Evolutionary conservation across 495 filamentous ascomycete species (phyloP), one percentile per base, ranked within the genome.

Genomic region (Copromyces sp.): DNA sequence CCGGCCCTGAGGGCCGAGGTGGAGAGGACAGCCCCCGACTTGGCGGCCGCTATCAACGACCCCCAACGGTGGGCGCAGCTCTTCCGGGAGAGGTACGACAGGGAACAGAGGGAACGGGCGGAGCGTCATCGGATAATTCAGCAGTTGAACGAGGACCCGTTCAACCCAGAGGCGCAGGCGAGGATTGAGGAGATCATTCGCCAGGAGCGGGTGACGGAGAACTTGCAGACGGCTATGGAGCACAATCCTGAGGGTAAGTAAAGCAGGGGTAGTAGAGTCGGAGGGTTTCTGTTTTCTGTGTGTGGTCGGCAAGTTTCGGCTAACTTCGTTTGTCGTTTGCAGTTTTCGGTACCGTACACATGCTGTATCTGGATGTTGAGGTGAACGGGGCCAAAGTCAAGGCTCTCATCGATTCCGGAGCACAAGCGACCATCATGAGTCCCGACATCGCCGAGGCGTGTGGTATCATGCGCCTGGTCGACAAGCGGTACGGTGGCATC

Each of bases 351-450:
- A 86, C 90, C 77, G 95, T 99, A 16, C 93, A 92, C 71, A 95
- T 99, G 90, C 88, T 99, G 44, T 99, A 98, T 81, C 93, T 98
- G 78, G 92, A 94, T 78, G 93, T 97, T 73, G 93, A 97, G 81
- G 95, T 99, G 71, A 98, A 98, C 81, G 91, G 91, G 14, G 87
- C 91, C 75, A 91, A 92, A 69, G 89, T 99, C 75, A 98, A 97
- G 84, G 95, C 96, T 9, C 93, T 99, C 69, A 96, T 99, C 75
- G 95, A 99, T 81, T 98, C 95, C 29, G 95, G 95, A 68, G 95
- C 95, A 24, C 96, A 99, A 83, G 92, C 95, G 17, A 99, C 95
- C 20, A 97, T 99, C 83, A 98, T 99, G 95, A 98, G 94, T 7
- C 96, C 95, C 6, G 85, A 89, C 42, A 97, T 93, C 78, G 96